Conservation (phyloP, 148 eudicot genomes). For the Persicaria tinctoria region DNA sequence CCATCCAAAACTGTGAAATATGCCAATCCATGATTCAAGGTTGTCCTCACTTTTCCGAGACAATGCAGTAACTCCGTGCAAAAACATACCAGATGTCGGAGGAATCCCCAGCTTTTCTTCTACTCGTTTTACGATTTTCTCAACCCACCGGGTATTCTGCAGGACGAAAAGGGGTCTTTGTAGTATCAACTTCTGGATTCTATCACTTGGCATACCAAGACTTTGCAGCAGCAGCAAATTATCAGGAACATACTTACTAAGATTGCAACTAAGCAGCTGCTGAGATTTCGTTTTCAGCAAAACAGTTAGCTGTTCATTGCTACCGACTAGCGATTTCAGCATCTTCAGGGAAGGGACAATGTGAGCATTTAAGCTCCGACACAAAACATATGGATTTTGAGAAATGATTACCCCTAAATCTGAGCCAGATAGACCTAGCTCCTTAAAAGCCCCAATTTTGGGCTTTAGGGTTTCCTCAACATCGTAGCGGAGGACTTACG, state of each 20-base stretch:
- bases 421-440: slow-evolving; percentile 13
- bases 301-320: background rate
- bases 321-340: background rate
- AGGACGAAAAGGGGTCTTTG: background rate
- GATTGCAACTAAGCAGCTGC: background rate
- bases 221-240: slow-evolving; percentile 1
- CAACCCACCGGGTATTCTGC: background rate
- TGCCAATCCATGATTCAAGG: background rate
- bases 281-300: background rate
- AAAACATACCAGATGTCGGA: background rate
- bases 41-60: background rate
- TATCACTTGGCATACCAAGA: background rate
- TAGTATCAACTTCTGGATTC: background rate
- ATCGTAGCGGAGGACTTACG: slow-evolving; percentile 8
- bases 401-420: slow-evolving; percentile 7
- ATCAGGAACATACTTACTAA: background rate
- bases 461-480: slow-evolving; percentile 27
- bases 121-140: background rate
- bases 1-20: slow-evolving; percentile 6
- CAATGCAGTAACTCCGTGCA: background rate
- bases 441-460: slow-evolving; percentile 17
- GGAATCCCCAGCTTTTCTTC: slow-evolving; percentile 11
- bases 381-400: background rate
- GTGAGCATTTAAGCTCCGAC: slow-evolving; percentile 2
- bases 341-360: slow-evolving; percentile 12